These are phyloP conservation scores for Calycina herbarum DNA, from an alignment of 2,329 filamentous ascomycete genomes.

Conservation along the genomic window DNA sequence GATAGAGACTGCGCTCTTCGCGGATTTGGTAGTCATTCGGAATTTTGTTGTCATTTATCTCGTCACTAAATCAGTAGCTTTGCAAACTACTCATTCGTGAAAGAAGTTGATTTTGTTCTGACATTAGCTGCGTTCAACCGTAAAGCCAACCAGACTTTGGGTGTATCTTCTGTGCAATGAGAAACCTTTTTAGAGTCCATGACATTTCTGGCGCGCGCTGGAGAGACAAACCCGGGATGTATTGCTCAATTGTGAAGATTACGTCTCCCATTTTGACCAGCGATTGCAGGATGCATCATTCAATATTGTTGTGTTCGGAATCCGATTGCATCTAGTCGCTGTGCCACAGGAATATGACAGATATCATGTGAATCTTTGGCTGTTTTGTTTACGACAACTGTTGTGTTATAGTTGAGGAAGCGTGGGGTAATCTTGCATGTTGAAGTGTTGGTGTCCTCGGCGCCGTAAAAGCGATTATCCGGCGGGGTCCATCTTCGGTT, in stretches of 20 bases:
- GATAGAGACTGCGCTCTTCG: background rate
- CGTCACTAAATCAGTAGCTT: background rate
- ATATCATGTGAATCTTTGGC: too few relatives aligned
- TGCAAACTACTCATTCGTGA: background rate
- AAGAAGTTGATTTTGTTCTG: background rate
- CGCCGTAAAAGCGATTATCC: background rate
- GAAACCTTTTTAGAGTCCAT: background rate
- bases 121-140: background rate
- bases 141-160: background rate
- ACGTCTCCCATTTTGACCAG: background rate
- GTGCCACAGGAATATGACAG: too few relatives aligned
- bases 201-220: background rate
- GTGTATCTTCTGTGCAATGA: background rate
- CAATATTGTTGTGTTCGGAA: too few relatives aligned
- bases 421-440: too few relatives aligned
- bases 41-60: background rate
- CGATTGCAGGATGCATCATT: background rate
- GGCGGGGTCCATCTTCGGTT: background rate
- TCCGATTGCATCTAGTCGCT: too few relatives aligned
- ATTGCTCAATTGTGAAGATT: background rate
- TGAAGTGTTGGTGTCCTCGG: too few relatives aligned
- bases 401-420: too few relatives aligned
- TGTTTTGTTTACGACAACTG: too few relatives aligned
- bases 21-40: background rate
- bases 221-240: background rate